phyloP scores from a whole-genome alignment of 129 eudicot genomes.

The Saposhnikovia divaricata region DNA sequence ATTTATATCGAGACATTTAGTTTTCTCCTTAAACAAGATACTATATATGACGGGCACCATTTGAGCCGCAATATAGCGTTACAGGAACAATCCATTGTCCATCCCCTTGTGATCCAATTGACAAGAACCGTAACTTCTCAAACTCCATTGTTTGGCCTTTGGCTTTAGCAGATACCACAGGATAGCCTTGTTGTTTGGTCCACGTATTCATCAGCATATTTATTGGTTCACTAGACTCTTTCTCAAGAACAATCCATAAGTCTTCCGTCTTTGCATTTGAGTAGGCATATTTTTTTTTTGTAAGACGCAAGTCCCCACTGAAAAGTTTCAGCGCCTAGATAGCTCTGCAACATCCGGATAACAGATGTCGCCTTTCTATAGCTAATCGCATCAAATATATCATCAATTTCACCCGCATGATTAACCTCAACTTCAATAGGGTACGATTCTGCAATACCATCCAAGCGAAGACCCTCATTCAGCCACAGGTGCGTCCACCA shows the following conservation, averaged over 20 bases:
- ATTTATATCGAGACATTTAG: constrained; percentile 40
- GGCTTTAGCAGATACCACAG: constrained; percentile 71
- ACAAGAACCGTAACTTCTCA: constrained; percentile 79
- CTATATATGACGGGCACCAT: constrained; percentile 49
- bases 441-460: constrained; percentile 96
- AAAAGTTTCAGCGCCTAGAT: constrained; percentile 76
- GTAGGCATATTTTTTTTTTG: constrained; percentile 67
- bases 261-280: constrained; percentile 99
- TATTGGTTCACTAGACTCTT: constrained; percentile 86
- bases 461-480: constrained; percentile 94
- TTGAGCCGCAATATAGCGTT: constrained; percentile 68
- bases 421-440: constrained; percentile 98
- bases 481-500: constrained; percentile 99
- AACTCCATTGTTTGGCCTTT: constrained; percentile 57
- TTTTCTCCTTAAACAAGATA: constrained; percentile 52
- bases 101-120: constrained; percentile 62
- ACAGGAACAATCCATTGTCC: constrained; percentile 96
- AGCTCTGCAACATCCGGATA: constrained; percentile 96
- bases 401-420: constrained; percentile 94
- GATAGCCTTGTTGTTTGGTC: constrained; percentile 97
- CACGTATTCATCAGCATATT: constrained; percentile 84
- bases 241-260: constrained; percentile 88
- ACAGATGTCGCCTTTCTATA: constrained; percentile 95
- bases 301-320: constrained; percentile 87
- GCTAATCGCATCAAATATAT: constrained; percentile 96